Conservation (phyloP, 2,329 filamentous ascomycete species). For the Pseudogymnoascus destructans region DNA sequence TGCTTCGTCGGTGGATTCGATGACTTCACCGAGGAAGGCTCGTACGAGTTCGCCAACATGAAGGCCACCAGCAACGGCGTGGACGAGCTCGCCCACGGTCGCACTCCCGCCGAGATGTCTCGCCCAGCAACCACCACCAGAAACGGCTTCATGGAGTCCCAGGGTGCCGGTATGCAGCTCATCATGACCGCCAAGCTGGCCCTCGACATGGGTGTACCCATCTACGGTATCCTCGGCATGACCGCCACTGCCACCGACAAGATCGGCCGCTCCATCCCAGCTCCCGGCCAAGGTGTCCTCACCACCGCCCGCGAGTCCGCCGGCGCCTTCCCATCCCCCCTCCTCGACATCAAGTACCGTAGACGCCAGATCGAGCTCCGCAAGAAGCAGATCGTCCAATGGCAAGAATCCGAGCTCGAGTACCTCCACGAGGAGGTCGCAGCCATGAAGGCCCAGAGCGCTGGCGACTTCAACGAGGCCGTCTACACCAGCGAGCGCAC, state of each 20-base stretch:
- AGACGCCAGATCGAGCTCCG: constrained; percentile 88
- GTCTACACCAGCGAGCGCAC: constrained; percentile 80
- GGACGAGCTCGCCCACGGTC: constrained; percentile 88
- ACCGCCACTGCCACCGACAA: constrained; percentile 97
- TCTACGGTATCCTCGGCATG: constrained; percentile 85
- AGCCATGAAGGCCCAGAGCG: constrained; percentile 72
- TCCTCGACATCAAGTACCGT: constrained; percentile 95
- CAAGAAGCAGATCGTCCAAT: constrained; percentile 87
- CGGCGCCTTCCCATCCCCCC: constrained; percentile 85
- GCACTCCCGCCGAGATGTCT: constrained; percentile 95
- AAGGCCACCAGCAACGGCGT: constrained; percentile 97
- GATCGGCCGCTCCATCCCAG: constrained; percentile 94
- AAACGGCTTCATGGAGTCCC: constrained; percentile 98
- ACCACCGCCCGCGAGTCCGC: constrained; percentile 86
- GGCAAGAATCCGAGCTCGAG: constrained; percentile 89
- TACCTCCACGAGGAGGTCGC: constrained; percentile 86
- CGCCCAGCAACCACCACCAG: constrained; percentile 91
- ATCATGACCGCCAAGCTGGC: constrained; percentile 97
- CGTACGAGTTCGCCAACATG: constrained; percentile 99
- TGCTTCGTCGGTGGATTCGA: constrained; percentile 98
- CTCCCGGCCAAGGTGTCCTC: constrained; percentile 90
- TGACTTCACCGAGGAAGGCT: constrained; percentile 98
- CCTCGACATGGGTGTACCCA: constrained; percentile 95
- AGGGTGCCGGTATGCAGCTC: constrained; percentile 94
- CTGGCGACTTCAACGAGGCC: constrained; percentile 60